Conservation (phyloP, 1,284 basidiomycete species). For the Flammula alnicola region DNA sequence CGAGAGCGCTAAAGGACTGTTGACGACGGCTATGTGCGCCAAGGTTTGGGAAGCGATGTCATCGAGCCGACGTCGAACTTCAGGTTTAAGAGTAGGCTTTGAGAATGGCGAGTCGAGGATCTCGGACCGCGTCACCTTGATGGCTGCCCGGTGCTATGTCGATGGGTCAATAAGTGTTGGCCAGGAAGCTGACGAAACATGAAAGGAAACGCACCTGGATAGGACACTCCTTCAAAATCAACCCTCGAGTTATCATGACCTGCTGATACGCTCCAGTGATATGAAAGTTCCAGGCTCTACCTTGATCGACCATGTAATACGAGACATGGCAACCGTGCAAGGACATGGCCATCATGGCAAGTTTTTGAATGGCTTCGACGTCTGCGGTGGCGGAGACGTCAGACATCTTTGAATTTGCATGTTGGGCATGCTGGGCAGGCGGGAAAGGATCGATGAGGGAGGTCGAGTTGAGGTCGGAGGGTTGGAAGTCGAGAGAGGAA, state of each 20-base stretch:
- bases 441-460: constrained; percentile 43
- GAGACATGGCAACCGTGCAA: constrained; percentile 84
- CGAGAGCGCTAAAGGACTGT: constrained; percentile 73
- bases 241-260: constrained; percentile 89
- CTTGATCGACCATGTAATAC: constrained; percentile 75
- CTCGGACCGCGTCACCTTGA: constrained; percentile 92
- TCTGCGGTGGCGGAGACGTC: constrained; percentile 57
- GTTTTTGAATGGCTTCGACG: constrained; percentile 79
- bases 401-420: constrained; percentile 43
- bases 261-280: constrained; percentile 91
- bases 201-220: constrained; percentile 62
- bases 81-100: constrained; percentile 84
- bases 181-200: constrained; percentile 15
- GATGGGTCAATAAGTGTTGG: constrained; percentile 15
- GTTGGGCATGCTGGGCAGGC: constrained; percentile 44
- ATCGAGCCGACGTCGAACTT: constrained; percentile 88
- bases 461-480: constrained; percentile 48
- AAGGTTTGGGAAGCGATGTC: constrained; percentile 89
- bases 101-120: constrained; percentile 86
- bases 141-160: constrained; percentile 75
- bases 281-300: constrained; percentile 85
- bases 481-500: constrained; percentile 66
- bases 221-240: constrained; percentile 89
- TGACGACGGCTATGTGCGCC: constrained; percentile 90
- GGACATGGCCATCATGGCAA: constrained; percentile 80